Percentiles rank a stretch among this genome's conserved stretches.
phyloP scores from a whole-genome alignment of 148 eudicot species.

The Camellia sinensis region DNA sequence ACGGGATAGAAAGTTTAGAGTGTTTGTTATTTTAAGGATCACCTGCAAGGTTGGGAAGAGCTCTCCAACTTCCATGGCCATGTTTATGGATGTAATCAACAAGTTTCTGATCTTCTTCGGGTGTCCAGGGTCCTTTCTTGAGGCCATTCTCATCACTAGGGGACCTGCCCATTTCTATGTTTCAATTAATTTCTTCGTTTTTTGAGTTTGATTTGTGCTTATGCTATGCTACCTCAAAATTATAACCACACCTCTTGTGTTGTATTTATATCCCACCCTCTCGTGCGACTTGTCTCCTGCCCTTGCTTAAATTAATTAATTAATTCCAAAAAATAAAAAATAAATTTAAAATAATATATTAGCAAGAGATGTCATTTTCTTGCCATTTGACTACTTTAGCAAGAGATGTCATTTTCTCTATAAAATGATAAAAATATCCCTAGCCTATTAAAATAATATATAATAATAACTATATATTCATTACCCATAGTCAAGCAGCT shows the following conservation, averaged over 20 bases:
- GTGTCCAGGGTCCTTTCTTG: constrained; percentile 46
- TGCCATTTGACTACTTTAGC: background rate
- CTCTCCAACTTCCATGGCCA: constrained; percentile 53
- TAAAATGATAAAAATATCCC: background rate
- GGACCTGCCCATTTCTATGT: constrained; percentile 20
- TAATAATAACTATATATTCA: too few relatives aligned
- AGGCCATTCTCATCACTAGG: constrained; percentile 33
- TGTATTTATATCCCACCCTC: background rate
- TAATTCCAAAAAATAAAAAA: background rate
- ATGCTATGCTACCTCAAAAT: too few relatives aligned
- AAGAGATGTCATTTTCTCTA: background rate
- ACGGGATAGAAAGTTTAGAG: too few relatives aligned
- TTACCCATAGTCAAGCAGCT: background rate
- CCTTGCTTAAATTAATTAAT: background rate
- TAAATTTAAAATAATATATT: too few relatives aligned
- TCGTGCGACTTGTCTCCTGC: background rate
- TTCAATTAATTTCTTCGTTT: background rate
- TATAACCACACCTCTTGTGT: background rate
- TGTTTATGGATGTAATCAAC: constrained; percentile 33
- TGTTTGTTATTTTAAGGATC: background rate
- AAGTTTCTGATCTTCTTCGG: constrained; percentile 53
- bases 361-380: too few relatives aligned
- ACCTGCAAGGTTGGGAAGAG: constrained; percentile 51
- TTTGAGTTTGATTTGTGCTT: background rate
- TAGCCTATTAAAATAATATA: background rate